phyloP scores from a whole-genome alignment of 2,329 filamentous ascomycete species.

The Ramichloridium luteum region DNA sequence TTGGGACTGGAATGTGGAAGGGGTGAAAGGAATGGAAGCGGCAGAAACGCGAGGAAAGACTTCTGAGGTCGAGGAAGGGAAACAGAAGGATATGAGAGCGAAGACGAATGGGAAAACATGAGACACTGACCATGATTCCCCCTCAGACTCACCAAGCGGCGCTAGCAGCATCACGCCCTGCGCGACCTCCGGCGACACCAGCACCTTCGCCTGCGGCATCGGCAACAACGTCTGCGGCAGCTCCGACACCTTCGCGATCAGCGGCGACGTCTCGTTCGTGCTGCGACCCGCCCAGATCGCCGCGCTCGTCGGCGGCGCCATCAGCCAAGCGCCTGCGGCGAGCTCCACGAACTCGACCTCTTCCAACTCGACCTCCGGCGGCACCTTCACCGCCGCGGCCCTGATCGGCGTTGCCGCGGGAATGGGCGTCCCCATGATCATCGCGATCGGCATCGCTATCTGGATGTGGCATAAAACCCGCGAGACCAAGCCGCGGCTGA shows the following conservation, averaged over 20 bases:
- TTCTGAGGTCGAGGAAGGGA: constrained; percentile 5
- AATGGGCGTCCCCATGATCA: constrained; percentile 19
- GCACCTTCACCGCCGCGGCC: constrained; percentile 14
- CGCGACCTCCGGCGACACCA: constrained; percentile 10
- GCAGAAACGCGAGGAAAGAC: constrained; percentile 1
- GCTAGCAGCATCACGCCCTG: constrained; percentile 19
- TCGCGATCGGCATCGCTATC: constrained; percentile 15
- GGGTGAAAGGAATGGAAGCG: constrained; percentile 4
- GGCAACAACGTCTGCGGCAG: constrained; percentile 15
- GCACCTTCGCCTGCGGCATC: constrained; percentile 22
- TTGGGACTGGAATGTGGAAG: constrained; percentile 4
- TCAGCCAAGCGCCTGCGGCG: constrained; percentile 4
- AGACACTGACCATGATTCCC: constrained; percentile 1
- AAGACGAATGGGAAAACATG: background rate
- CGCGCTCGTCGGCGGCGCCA: constrained; percentile 13
- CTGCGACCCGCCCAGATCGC: constrained; percentile 21
- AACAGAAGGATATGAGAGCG: background rate
- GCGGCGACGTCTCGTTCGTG: constrained; percentile 14
- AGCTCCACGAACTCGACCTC: constrained; percentile 5
- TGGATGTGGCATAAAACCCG: constrained; percentile 14
- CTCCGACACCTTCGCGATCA: constrained; percentile 18
- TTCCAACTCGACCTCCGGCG: constrained; percentile 1
- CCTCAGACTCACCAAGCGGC: constrained; percentile 4
- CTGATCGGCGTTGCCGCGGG: constrained; percentile 21
- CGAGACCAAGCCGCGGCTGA: constrained; percentile 16